These are phyloP conservation scores for Trametes punicea DNA, from an alignment of 768 basidiomycete species.

Conservation along the genomic window DNA sequence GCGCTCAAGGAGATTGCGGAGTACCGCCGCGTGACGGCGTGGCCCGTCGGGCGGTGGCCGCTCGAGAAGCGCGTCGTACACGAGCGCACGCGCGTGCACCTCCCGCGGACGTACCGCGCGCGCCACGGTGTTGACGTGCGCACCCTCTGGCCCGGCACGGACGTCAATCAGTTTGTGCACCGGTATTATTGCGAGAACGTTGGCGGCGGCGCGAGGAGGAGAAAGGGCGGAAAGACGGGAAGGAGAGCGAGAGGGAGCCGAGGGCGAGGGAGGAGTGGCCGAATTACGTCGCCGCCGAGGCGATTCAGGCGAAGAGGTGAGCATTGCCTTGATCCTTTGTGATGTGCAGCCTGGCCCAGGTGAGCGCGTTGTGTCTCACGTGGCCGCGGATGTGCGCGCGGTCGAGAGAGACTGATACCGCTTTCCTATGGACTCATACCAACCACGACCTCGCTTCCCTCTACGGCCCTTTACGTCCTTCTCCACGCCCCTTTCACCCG, in stretches of 20 bases:
- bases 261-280: constrained; percentile 4
- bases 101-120: constrained; percentile 39
- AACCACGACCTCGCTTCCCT: neutral
- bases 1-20: constrained; percentile 32
- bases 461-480: neutral
- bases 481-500: neutral
- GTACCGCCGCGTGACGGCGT: constrained; percentile 35
- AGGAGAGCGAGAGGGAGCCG: constrained; percentile 10
- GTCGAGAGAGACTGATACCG: no score
- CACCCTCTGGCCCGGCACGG: constrained; percentile 30
- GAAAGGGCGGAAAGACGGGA: constrained; percentile 20
- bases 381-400: neutral
- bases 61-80: constrained; percentile 33
- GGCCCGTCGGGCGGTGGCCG: constrained; percentile 41
- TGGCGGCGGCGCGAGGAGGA: constrained; percentile 20
- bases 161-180: constrained; percentile 40
- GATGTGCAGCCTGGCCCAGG: neutral
- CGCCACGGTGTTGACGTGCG: constrained; percentile 35
- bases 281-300: constrained; percentile 14
- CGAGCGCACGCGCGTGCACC: constrained; percentile 33
- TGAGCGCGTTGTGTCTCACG: neutral
- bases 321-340: neutral
- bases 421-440: neutral
- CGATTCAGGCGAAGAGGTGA: constrained; percentile 11
- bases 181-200: constrained; percentile 25